Evolutionary conservation across 2,329 filamentous ascomycete genomes (phyloP).

Genomic region (Aureobasidium sp.): DNA sequence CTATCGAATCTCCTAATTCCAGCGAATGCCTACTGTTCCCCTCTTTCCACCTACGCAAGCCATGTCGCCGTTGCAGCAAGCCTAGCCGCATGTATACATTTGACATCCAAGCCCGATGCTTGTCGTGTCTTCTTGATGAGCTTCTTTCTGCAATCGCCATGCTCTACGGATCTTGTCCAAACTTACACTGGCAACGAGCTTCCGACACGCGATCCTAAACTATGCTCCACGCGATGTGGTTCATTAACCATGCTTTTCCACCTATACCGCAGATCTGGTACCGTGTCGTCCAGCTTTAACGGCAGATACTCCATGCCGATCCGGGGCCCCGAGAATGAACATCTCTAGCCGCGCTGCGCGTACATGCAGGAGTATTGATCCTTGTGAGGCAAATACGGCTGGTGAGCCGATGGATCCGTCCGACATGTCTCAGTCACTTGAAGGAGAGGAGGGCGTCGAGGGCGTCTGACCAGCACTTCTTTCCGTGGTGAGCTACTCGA

Average conservation of each 20-base stretch:
- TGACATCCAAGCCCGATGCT: neutral
- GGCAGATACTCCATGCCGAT: neutral
- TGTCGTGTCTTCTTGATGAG: neutral
- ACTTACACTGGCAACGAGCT: neutral
- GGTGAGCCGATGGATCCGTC: neutral
- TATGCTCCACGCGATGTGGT: neutral
- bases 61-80: neutral
- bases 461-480: neutral
- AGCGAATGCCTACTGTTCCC: neutral
- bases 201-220: neutral
- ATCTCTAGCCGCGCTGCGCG: neutral
- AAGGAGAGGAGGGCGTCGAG: neutral
- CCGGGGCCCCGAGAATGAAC: neutral
- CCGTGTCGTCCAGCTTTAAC: neutral
- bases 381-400: neutral
- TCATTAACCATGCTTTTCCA: neutral
- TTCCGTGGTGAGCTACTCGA: neutral
- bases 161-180: neutral
- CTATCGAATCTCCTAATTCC: neutral
- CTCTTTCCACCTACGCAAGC: neutral
- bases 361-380: neutral
- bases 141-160: neutral
- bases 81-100: neutral
- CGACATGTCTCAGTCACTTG: neutral
- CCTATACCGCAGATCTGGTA: neutral